Evolutionary conservation across 306 rosid genomes (phyloP), one percentile per base, ranked within the genome.

Genomic region (Oemleria cerasiformis): DNA sequence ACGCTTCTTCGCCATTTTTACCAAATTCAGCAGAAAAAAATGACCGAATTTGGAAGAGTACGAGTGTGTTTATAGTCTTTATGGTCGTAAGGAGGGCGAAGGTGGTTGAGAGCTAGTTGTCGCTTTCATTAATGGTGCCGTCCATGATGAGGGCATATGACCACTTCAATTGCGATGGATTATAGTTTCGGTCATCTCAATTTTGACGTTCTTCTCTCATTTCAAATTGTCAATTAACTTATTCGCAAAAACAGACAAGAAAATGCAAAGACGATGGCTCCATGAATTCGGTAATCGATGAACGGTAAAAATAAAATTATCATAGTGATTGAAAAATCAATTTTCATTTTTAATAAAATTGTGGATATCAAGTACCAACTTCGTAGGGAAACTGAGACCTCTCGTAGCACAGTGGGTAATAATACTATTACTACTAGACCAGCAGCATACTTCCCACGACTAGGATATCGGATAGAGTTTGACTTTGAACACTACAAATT

Each of bases 1-100:
- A 25, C 85, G 90, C 53, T 77, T 93, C 73, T 88, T 87, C 57
- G 84, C 96, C 96, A 93, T 93, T 70, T 70, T 68, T 16, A 49
- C 66, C 19, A 49, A 53, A 21, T 62, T 36, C 58, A 4, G 41
- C 42, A 10, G 1, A 40, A 63, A 40, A 63, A 63, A 53, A 3
- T 8, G 2, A 16, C 20, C 67, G 21, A 43, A 42, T 8, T 49
- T n/a, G 11, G 8, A 47, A 9, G 14, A 67, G 17, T 7, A 53
- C 8, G 12, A 23, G 62, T 23, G 13, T 56, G 34, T 21, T 41
- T 13, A 19, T 4, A 41, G 16, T 25, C 7, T 3, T 1, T 6
- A 39, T 5, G 8, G 19, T 16, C 20, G 21, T 36, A 7, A 16
- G 20, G 68, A 20, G 4, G 51, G 50, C 17, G 11, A 5, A 16